Base-by-base conservation (phyloP, 2,329 filamentous ascomycete genomes). In the Periconia macrospinosa region DNA sequence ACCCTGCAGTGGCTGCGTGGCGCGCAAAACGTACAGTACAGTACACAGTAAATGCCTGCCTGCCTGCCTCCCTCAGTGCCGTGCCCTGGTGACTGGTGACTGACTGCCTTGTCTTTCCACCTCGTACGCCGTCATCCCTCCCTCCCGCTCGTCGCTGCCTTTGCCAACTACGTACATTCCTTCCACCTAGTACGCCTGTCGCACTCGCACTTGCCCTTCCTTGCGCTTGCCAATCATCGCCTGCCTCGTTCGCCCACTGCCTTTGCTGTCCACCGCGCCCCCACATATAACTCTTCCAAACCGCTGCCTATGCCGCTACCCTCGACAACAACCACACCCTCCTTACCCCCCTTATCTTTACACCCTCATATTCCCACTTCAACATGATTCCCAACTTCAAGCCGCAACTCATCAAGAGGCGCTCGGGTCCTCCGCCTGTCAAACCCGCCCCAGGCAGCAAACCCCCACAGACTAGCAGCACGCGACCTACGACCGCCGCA, bases 341-440 rank as follows among this genome's bases (percentile, higher is more conserved):
- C 33, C 5, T 13, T n/a, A 27, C 33, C 33, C 33, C 33, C 33
- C 33, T 37, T 37, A 37, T 37, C 33, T n/a, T 37, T 37, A 37
- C 19, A 11, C 6, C 19, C 41, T 3, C 17, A 19, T 23, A 7
- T 23, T 11, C 10, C 17, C 41, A 6, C 17, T 3, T 5, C 13
- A 19, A 3, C 19, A 43, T 43, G 41, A 23, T 18, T 43, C 65
- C 68, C 48, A 72, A 71, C 59, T 71, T 72, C 54, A 67, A 66
- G 54, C 66, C 62, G 45, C 62, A 62, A 33, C 70, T 68, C 27
- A 66, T 73, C 54, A 58, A 63, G 46, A 58, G 61, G 27, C 56
- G 33, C 5, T 37, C 33, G 11, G 33, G 33, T 13, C 33, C 60
- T 15, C 61, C 71, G 45, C 66, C 68, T 56, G 69, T 62, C 52